These are phyloP conservation scores for Arachis stenosperma DNA, from an alignment of 306 rosid species.

Conservation along the genomic window DNA sequence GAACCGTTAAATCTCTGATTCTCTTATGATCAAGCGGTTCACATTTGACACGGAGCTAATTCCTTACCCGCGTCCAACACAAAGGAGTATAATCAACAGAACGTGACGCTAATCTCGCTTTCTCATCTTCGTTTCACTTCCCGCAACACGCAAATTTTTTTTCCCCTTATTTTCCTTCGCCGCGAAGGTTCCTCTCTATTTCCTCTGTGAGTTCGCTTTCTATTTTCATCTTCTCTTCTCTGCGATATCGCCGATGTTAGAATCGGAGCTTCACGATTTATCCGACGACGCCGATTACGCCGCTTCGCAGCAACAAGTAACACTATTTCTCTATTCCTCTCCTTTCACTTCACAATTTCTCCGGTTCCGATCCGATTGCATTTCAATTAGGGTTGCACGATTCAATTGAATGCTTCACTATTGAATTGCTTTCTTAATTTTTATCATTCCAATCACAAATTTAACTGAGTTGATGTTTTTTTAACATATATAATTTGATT, in stretches of 20 bases:
- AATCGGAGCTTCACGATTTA: conserved; percentile 84
- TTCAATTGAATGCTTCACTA: conserved; percentile 17
- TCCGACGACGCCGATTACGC: conserved; percentile 98
- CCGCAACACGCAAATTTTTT: conserved; percentile 9
- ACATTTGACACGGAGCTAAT: background rate
- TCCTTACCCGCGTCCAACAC: conserved; percentile 36
- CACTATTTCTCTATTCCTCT: background rate
- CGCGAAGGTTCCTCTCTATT: conserved; percentile 38
- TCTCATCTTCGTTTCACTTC: conserved; percentile 18
- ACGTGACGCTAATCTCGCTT: conserved; percentile 16
- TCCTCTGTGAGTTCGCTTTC: background rate
- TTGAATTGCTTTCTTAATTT: background rate
- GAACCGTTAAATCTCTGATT: conserved; percentile 30
- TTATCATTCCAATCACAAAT: conserved; percentile 11
- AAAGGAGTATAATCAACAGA: conserved; percentile 5
- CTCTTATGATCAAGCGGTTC: conserved; percentile 14
- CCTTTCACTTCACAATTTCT: conserved; percentile 23
- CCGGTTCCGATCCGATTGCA: background rate
- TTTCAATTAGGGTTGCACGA: conserved; percentile 41
- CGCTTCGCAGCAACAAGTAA: conserved; percentile 87
- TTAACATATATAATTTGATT: conserved; percentile 32
- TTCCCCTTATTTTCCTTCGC: conserved; percentile 37
- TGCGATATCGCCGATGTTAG: conserved; percentile 63
- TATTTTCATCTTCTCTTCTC: background rate
- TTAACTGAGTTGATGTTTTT: conserved; percentile 8